Evolutionary conservation across 371 early-diverging fungal species (phyloP), one percentile per base, ranked within the genome.

Genomic region (Amoeboaphelidium protococcarum): DNA sequence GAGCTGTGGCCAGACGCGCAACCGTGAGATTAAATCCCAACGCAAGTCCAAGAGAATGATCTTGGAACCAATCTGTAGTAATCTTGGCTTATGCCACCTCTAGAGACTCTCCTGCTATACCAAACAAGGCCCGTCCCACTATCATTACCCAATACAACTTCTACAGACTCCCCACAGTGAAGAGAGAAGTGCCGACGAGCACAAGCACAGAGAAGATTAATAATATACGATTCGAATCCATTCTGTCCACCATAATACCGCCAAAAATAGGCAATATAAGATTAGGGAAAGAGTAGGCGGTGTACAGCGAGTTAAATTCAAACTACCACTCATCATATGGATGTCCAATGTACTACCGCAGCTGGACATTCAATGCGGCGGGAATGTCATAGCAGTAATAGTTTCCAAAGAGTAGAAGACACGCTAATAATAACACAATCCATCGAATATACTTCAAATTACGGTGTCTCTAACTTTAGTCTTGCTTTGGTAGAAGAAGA

Each of bases 271-370:
- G 80, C 12, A 74, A 60, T 49, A 80, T 56, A 51, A 78, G 67
- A 57, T 82, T 82, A 22, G 83, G 83, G 4, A 78, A 57, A 1
- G 78, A 74, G 51, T 78, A 79, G 24, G 65, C 72, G 0, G 78
- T 63, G 52, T 78, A 82, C 23, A 80, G 62, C 13, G 74, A 52
- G 55, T 72, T 74, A 47, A 80, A 60, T 47, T 74, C 66, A 49
- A 62, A 73, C 53, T 73, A 68, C 59, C 67, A 71, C 23, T 49
- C 47, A 24, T 68, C 69, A 50, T 73, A 71, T 44, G 63, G 60
- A 4, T 60, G 60, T 0, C 63, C 67, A 23, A 76, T 57, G 52
- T 63, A 68, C 23, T 63, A 58, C 41, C 62, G 53, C 13, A 82
- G 56, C 20, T 66, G 72, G 0, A 55, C 45, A 55, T 75, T 78